Percentiles rank a stretch among this genome's conserved stretches.
phyloP scores from a whole-genome alignment of 1,284 basidiomycete species.

The Ganoderma lucidum region DNA sequence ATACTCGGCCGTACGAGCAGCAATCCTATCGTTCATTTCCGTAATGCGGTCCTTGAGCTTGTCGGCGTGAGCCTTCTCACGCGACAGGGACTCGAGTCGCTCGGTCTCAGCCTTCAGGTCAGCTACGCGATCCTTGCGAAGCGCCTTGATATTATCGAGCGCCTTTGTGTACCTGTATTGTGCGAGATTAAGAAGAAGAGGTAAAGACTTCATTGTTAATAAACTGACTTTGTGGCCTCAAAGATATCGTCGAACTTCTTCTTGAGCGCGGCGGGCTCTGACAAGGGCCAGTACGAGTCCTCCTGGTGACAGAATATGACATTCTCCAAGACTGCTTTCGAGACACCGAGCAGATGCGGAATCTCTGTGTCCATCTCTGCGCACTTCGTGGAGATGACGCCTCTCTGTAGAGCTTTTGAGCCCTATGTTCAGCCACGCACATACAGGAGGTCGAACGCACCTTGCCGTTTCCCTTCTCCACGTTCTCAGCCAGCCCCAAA shows the following conservation, averaged over 20 bases:
- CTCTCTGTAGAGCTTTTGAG: slow-evolving; percentile 61
- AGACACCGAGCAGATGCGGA: slow-evolving; percentile 92
- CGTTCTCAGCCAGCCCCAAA: slow-evolving; percentile 75
- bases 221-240: slow-evolving; percentile 89
- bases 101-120: slow-evolving; percentile 96
- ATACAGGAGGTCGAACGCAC: slow-evolving; percentile 49
- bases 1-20: slow-evolving; percentile 77
- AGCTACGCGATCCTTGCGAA: slow-evolving; percentile 89
- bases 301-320: slow-evolving; percentile 99
- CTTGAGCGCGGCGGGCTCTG: slow-evolving; percentile 91
- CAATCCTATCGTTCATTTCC: slow-evolving; percentile 69
- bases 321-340: slow-evolving; percentile 96
- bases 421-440: neutral
- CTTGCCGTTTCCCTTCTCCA: slow-evolving; percentile 73
- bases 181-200: slow-evolving; percentile 6
- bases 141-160: slow-evolving; percentile 88
- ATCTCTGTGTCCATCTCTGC: slow-evolving; percentile 97
- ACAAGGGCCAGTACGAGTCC: slow-evolving; percentile 97
- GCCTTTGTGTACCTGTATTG: slow-evolving; percentile 92
- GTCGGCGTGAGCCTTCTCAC: slow-evolving; percentile 89
- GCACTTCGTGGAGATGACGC: slow-evolving; percentile 93
- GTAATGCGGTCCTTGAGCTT: slow-evolving; percentile 78
- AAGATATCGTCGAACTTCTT: slow-evolving; percentile 99
- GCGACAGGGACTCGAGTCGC: slow-evolving; percentile 80
- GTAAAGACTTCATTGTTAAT: neutral